A percentile compares a stretch with the other conserved stretches of the same genome.
Evolutionary conservation across 257 asterid species (phyloP).

Genomic region (Jaltomata sinuosa): DNA sequence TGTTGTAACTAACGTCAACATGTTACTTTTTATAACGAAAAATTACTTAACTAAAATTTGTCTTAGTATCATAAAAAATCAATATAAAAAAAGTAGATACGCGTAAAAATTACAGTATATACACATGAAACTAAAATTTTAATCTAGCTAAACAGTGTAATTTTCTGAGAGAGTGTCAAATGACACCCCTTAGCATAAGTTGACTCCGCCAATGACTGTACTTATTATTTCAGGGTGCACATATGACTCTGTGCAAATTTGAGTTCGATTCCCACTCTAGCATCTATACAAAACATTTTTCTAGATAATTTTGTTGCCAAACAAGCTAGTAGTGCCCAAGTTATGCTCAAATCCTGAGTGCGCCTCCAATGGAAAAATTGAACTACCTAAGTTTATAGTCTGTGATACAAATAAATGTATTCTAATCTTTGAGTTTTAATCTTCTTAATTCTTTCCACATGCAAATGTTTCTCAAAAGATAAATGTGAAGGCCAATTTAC

Average conservation of each 20-base stretch:
- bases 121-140: background rate
- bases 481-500: background rate
- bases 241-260: background rate
- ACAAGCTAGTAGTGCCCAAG: accelerated
- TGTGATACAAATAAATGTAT: background rate
- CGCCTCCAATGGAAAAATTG: background rate
- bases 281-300: no score
- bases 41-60: no score
- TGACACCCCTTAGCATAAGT: no score
- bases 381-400: background rate
- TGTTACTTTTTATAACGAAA: background rate
- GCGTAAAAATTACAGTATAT: background rate
- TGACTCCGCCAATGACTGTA: background rate
- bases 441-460: background rate
- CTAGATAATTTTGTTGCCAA: background rate
- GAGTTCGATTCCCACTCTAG: background rate
- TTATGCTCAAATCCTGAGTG: background rate
- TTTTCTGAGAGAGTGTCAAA: background rate
- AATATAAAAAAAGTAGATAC: background rate
- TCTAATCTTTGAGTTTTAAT: background rate
- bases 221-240: background rate
- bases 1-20: slow-evolving; percentile 9
- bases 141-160: background rate
- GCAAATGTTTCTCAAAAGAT: background rate
- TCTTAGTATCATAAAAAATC: background rate